These are phyloP conservation scores for Myotisia sp. DNA, from an alignment of 2,329 filamentous ascomycete genomes.

Conservation along the genomic window DNA sequence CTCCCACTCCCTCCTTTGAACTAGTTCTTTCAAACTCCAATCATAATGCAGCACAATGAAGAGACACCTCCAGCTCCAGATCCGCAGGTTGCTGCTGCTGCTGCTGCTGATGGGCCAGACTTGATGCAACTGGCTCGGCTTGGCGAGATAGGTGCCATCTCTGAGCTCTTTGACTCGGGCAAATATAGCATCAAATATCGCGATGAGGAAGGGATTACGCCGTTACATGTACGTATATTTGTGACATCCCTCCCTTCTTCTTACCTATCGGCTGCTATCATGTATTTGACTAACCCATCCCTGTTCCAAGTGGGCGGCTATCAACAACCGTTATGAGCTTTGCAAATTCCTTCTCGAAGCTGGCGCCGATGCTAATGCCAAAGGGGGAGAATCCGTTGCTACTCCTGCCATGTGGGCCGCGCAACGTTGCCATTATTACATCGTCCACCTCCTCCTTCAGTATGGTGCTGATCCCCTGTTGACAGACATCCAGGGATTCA, in stretches of 20 bases:
- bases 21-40: too few relatives aligned
- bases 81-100: too few relatives aligned
- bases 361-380: slow-evolving; percentile 84
- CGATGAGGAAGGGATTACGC: slow-evolving; percentile 89
- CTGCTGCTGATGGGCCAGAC: too few relatives aligned
- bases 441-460: slow-evolving; percentile 80
- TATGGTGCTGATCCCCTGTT: slow-evolving; percentile 85
- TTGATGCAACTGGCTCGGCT: slow-evolving; percentile 90
- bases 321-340: slow-evolving; percentile 96
- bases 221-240: slow-evolving; percentile 70
- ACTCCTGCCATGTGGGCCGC: slow-evolving; percentile 95
- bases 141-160: slow-evolving; percentile 73
- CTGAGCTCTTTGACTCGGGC: slow-evolving; percentile 73
- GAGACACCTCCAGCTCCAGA: too few relatives aligned
- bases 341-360: slow-evolving; percentile 83
- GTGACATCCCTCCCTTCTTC: too few relatives aligned
- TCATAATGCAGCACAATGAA: too few relatives aligned
- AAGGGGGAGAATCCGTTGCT: slow-evolving; percentile 86
- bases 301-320: slow-evolving; percentile 99
- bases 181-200: slow-evolving; percentile 69
- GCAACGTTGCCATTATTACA: slow-evolving; percentile 91
- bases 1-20: too few relatives aligned
- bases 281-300: slow-evolving; percentile 3
- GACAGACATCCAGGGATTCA: slow-evolving; percentile 91
- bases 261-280: neutral